Conservation (phyloP, 257 asterid species). For the Primulina tabacum region DNA sequence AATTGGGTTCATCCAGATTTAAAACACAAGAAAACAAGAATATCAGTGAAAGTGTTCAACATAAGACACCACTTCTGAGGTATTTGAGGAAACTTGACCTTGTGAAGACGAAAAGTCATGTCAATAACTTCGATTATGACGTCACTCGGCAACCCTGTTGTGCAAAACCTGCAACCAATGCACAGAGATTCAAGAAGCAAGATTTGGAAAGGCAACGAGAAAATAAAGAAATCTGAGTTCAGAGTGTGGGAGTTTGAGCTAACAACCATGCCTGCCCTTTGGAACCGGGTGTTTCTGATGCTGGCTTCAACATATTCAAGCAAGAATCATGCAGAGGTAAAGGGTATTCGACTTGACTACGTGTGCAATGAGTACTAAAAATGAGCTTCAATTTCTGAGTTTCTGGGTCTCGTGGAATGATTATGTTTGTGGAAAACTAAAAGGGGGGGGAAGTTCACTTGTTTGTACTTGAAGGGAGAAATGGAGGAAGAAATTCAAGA, state of each 20-base stretch:
- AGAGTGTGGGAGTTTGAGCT: slow-evolving; percentile 15
- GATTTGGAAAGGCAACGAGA: neutral
- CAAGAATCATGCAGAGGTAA: slow-evolving; percentile 44
- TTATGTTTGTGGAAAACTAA: slow-evolving; percentile 41
- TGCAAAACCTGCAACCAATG: slow-evolving; percentile 71
- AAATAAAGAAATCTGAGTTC: neutral
- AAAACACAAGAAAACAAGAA: neutral
- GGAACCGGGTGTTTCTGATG: slow-evolving; percentile 56
- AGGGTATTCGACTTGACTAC: slow-evolving; percentile 21
- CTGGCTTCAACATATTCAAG: slow-evolving; percentile 40
- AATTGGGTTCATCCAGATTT: neutral
- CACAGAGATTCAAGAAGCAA: slow-evolving; percentile 13
- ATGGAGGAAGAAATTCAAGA: neutral
- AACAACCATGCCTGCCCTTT: slow-evolving; percentile 96
- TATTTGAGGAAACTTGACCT: slow-evolving; percentile 37
- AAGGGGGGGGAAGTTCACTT: slow-evolving; percentile 19
- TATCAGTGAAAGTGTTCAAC: neutral
- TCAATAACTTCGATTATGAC: slow-evolving; percentile 72
- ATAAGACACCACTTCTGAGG: neutral
- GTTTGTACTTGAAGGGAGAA: slow-evolving; percentile 23
- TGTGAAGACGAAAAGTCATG: slow-evolving; percentile 92
- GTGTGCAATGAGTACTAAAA: slow-evolving; percentile 5
- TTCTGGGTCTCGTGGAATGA: slow-evolving; percentile 42
- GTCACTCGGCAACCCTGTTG: slow-evolving; percentile 91
- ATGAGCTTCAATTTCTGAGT: slow-evolving; percentile 33